Base-by-base conservation (phyloP, 148 eudicot genomes). In the Rhododendron vialii region DNA sequence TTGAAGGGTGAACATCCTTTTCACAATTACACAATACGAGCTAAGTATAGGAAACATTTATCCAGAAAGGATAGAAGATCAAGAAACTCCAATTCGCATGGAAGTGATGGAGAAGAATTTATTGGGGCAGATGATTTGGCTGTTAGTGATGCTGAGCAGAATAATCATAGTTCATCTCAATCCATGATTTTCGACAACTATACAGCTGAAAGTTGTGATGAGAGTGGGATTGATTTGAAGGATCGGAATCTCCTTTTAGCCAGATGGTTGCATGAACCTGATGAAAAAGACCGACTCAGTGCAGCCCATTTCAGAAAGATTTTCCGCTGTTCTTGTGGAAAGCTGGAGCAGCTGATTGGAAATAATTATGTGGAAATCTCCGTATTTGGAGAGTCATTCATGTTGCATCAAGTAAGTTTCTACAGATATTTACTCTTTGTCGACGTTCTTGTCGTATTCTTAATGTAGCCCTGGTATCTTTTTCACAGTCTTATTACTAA, bases 371-470 rank as follows among this genome's bases (percentile, higher is more conserved):
- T 96, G 10, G 99, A 96, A 87, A 82, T 96, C 50, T 93, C 98
- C 61, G 94, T 96, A 65, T 93, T 90, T 86, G 99, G 99, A 71
- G 76, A 69, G 99, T 96, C 99, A 76, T 96, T 96, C 92, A 96
- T 96, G 99, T 88, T 95, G 89, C 99, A 96, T 92, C 99, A 96
- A 92, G 99, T 96, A 93, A 92, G 92, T 91, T 86, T 65, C 33
- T 86, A 50, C 38, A 51, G 69, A 20, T 35, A 71, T 51, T 0
- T 30, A 30, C 15, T 71, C 7, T 69, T 12, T 17, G 15, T 53
- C 53, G 7, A 7, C 13, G 41, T 24, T 26, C 30, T 53, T 53
- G 15, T 59, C 14, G 13, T 55, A 15, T 26, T 85, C 18, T 67
- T 45, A 36, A 41, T 15, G 14, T 86, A 38, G 24, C 36, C 57